Conservation (phyloP, 2,329 filamentous ascomycete genomes). For the Epichloe festucae region DNA sequence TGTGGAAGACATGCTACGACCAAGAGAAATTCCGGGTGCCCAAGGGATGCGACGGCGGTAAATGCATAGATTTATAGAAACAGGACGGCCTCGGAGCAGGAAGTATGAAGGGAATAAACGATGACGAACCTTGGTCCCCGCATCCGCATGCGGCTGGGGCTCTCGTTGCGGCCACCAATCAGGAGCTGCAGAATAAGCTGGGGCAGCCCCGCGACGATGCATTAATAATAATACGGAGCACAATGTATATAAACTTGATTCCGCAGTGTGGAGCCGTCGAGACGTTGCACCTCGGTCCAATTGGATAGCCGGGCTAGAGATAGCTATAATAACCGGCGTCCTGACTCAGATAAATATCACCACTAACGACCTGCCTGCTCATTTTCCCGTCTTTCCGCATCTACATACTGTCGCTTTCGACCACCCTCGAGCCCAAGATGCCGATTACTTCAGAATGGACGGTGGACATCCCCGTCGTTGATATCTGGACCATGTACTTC, state of each 20-base stretch:
- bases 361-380: neutral
- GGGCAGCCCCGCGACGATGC: no score
- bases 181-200: neutral
- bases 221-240: no score
- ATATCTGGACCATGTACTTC: slow-evolving; percentile 71
- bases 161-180: neutral
- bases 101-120: no score
- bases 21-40: slow-evolving; percentile 49
- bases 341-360: no score
- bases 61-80: neutral
- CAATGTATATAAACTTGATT: no score
- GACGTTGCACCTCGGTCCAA: neutral
- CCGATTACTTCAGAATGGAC: slow-evolving; percentile 55
- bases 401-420: neutral
- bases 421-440: slow-evolving; percentile 37
- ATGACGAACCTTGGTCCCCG: neutral
- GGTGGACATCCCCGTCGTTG: slow-evolving; percentile 58
- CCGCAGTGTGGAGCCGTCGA: neutral
- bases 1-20: slow-evolving; percentile 63
- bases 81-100: no score
- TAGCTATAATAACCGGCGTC: no score
- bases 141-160: neutral
- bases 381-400: neutral
- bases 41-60: slow-evolving; percentile 40
- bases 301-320: no score